Evolutionary conservation across 2,329 filamentous ascomycete species (phyloP).

Genomic region (Colletotrichum godetiae): DNA sequence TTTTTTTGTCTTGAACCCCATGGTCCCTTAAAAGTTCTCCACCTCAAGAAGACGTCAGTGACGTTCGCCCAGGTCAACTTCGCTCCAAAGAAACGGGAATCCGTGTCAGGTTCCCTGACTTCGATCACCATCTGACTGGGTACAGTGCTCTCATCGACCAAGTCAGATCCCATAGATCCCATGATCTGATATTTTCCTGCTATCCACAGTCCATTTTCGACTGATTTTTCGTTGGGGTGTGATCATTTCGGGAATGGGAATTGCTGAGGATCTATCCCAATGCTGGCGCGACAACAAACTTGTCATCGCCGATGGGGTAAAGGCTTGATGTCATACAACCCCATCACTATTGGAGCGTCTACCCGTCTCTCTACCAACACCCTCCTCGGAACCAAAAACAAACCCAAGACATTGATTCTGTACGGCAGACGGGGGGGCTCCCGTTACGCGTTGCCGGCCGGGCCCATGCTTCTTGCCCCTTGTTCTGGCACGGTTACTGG

Average conservation of each 20-base stretch:
- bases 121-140: not conserved
- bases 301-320: slow-evolving; percentile 25
- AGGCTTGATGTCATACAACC: slow-evolving; percentile 30
- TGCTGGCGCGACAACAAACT: not conserved
- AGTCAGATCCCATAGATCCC: not conserved
- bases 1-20: slow-evolving; percentile 15
- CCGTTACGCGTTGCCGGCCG: slow-evolving; percentile 15
- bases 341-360: slow-evolving; percentile 24
- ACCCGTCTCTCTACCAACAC: slow-evolving; percentile 4
- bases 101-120: not conserved
- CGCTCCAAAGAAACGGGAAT: not conserved
- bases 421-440: not conserved
- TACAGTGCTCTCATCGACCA: not conserved
- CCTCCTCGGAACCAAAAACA: not conserved
- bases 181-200: not conserved
- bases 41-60: slow-evolving; percentile 21
- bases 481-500: not conserved
- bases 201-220: not conserved
- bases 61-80: slow-evolving; percentile 1
- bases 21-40: slow-evolving; percentile 29
- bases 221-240: not conserved
- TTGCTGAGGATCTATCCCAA: slow-evolving; percentile 4
- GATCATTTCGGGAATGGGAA: not conserved
- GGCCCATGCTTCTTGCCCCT: not conserved
- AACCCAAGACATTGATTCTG: slow-evolving; percentile 2